These are phyloP conservation scores for Penicillium psychrosexuale DNA, from an alignment of 2,329 filamentous ascomycete genomes.

Conservation along the genomic window DNA sequence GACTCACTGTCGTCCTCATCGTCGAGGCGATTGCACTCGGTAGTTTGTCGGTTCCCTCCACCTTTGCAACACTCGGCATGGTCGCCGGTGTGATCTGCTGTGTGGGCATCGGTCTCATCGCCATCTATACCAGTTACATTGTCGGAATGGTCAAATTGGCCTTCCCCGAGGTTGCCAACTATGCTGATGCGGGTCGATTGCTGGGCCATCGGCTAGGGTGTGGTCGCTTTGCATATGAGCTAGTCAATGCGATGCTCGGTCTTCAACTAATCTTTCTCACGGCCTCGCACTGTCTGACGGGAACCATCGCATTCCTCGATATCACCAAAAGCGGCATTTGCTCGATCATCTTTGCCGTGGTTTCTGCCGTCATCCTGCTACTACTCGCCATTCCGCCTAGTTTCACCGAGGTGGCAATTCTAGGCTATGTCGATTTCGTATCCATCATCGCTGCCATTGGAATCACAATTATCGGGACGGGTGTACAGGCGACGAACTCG, in stretches of 20 bases:
- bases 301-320: constrained; percentile 45
- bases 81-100: constrained; percentile 43
- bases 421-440: constrained; percentile 35
- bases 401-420: constrained; percentile 35
- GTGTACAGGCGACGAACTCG: constrained; percentile 22
- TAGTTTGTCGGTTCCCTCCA: constrained; percentile 43
- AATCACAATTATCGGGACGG: constrained; percentile 35
- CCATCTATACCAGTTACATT: constrained; percentile 43
- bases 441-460: constrained; percentile 33
- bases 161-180: constrained; percentile 41
- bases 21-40: constrained; percentile 51
- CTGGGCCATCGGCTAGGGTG: constrained; percentile 42
- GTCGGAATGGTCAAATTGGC: constrained; percentile 38
- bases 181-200: constrained; percentile 43
- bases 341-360: constrained; percentile 40
- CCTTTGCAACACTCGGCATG: constrained; percentile 46
- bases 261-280: constrained; percentile 43
- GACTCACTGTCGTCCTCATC: constrained; percentile 47
- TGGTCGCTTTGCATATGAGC: constrained; percentile 42
- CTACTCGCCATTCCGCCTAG: constrained; percentile 30
- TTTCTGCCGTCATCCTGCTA: constrained; percentile 39
- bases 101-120: constrained; percentile 38
- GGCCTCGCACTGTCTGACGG: constrained; percentile 46
- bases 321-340: constrained; percentile 41
- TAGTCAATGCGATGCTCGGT: constrained; percentile 43